A percentile compares a stretch with the other conserved stretches of the same genome.
These are phyloP conservation scores for Trichosporon coremiiforme DNA, from an alignment of 1,284 basidiomycete species.

Conservation along the genomic window DNA sequence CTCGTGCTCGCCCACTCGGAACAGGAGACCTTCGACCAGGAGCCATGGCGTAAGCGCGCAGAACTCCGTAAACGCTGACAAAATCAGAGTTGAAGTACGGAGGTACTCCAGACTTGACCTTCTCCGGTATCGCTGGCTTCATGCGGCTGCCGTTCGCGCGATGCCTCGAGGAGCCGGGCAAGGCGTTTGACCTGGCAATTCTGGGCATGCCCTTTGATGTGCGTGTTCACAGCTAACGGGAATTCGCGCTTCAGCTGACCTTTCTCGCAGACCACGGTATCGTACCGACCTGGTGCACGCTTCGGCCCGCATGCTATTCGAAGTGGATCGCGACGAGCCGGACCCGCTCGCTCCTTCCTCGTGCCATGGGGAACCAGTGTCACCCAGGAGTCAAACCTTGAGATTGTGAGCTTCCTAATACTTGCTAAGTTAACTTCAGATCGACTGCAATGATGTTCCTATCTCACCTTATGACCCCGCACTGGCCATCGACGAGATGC, in stretches of 20 bases:
- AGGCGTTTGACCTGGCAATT: conserved; percentile 56
- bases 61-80: not conserved
- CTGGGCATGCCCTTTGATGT: conserved; percentile 55
- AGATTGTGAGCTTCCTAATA: conserved; percentile 25
- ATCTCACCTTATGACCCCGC: conserved; percentile 57
- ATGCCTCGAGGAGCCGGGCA: conserved; percentile 50
- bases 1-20: not conserved
- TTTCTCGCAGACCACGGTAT: conserved; percentile 29
- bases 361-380: conserved; percentile 30
- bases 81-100: conserved; percentile 40
- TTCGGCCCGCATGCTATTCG: conserved; percentile 55
- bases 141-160: conserved; percentile 50
- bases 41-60: conserved; percentile 28
- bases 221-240: conserved; percentile 19
- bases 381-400: conserved; percentile 26
- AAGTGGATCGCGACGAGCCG: conserved; percentile 27
- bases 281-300: conserved; percentile 45
- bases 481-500: conserved; percentile 56
- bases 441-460: conserved; percentile 57
- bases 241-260: not conserved
- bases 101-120: conserved; percentile 47
- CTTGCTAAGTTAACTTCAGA: conserved; percentile 30
- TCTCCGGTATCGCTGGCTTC: conserved; percentile 53
- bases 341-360: conserved; percentile 27
- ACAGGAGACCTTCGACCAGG: conserved; percentile 19